Conservation (phyloP, 495 filamentous ascomycete species). For the Lasiosphaeria hispida region DNA sequence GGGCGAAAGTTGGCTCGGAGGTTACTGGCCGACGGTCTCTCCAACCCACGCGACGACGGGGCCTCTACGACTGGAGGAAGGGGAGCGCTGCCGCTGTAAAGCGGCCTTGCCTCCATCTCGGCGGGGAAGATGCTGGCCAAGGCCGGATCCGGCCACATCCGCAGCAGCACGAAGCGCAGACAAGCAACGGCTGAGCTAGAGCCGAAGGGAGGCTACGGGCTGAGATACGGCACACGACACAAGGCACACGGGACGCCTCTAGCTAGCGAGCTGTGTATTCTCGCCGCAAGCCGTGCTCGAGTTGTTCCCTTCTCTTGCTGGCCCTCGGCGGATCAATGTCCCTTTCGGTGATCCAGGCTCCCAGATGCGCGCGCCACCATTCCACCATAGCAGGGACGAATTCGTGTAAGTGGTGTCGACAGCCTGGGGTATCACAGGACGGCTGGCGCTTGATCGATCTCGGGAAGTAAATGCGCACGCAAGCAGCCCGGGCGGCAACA, state of each 20-base stretch:
- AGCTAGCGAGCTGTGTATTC: too few relatives aligned
- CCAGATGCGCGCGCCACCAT: slow-evolving; percentile 1
- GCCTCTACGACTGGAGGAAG: slow-evolving; percentile 28
- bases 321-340: background rate
- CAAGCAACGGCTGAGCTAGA: background rate
- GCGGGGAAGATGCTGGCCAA: slow-evolving; percentile 22
- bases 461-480: background rate
- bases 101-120: slow-evolving; percentile 28
- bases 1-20: slow-evolving; percentile 28
- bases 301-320: background rate
- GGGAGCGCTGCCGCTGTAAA: slow-evolving; percentile 1
- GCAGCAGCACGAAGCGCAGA: background rate
- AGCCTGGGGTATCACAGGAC: background rate
- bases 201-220: background rate
- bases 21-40: slow-evolving; percentile 24
- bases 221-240: background rate
- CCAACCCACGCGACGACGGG: slow-evolving; percentile 20
- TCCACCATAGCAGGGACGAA: background rate
- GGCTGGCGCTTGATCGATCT: background rate
- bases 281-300: too few relatives aligned
- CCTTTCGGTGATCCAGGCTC: slow-evolving; percentile 1
- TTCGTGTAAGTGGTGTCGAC: too few relatives aligned
- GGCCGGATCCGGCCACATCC: slow-evolving; percentile 16
- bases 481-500: background rate
- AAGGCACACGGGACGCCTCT: too few relatives aligned